Percentiles rank a stretch among this genome's conserved stretches.
phyloP scores from a whole-genome alignment of 768 basidiomycete genomes.

The Kwoniella heveanensis region DNA sequence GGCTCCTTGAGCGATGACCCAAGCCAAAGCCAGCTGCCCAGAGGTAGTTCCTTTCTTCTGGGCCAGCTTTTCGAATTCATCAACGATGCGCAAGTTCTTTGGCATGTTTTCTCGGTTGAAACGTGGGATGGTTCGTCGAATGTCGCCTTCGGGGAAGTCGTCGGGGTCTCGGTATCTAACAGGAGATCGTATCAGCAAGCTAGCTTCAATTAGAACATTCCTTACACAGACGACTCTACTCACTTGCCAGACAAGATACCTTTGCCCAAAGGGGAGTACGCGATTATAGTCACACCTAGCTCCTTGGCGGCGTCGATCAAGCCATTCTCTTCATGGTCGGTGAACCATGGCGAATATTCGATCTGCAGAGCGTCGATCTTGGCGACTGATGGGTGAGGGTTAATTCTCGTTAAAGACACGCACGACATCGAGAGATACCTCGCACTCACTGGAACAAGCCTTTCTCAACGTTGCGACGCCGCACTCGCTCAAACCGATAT shows the following conservation, averaged over 20 bases:
- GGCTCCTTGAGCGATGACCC: conserved; percentile 53
- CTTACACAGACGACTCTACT: conserved; percentile 43
- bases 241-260: conserved; percentile 56
- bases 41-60: conserved; percentile 52
- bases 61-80: conserved; percentile 54
- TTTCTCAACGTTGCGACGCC: no score
- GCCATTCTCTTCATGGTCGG: conserved; percentile 52
- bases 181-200: no score
- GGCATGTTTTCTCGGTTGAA: conserved; percentile 55
- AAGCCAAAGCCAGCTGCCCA: conserved; percentile 57
- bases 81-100: conserved; percentile 56
- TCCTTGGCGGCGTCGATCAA: conserved; percentile 56
- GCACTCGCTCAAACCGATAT: no score
- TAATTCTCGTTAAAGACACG: no score
- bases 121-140: conserved; percentile 51
- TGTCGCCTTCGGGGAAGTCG: no score
- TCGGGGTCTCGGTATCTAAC: no score
- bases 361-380: conserved; percentile 51
- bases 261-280: conserved; percentile 58
- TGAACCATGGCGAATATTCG: conserved; percentile 53
- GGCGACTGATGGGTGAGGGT: conserved; percentile 39
- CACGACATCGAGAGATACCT: no score
- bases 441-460: no score
- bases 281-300: conserved; percentile 58
- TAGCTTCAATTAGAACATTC: no score